Evolutionary conservation across 192 early-diverging fungal species (phyloP), one percentile per base, ranked within the genome.

Genomic region (Coemansia sp.): DNA sequence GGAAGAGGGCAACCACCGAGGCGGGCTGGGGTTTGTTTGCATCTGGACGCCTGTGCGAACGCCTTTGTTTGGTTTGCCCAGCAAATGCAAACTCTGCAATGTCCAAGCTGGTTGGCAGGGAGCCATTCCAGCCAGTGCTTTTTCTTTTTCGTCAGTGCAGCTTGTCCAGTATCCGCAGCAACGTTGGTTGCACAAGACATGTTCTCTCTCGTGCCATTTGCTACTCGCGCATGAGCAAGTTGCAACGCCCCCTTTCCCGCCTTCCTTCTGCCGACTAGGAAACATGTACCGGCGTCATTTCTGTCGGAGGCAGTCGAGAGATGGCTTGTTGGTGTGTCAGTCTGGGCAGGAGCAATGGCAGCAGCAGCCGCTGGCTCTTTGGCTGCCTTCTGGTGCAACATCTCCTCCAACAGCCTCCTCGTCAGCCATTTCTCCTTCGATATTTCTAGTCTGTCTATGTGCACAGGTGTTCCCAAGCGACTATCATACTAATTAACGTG

Each of bases 401-500:
- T n/a, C n/a, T n/a, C n/a, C n/a, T n/a, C n/a, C n/a, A n/a, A n/a
- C n/a, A n/a, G n/a, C n/a, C n/a, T n/a, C n/a, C n/a, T n/a, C n/a
- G n/a, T n/a, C n/a, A n/a, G n/a, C n/a, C n/a, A n/a, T n/a, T n/a
- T n/a, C n/a, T n/a, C n/a, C n/a, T n/a, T n/a, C n/a, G n/a, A n/a
- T n/a, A n/a, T n/a, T n/a, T n/a, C n/a, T n/a, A n/a, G n/a, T n/a
- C n/a, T n/a, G n/a, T n/a, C n/a, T n/a, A n/a, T n/a, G n/a, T n/a
- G n/a, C n/a, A n/a, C n/a, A n/a, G n/a, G n/a, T n/a, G n/a, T n/a
- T n/a, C n/a, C n/a, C n/a, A n/a, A n/a, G n/a, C n/a, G n/a, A n/a
- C n/a, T n/a, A n/a, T n/a, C n/a, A 51, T 32, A 36, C 50, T 51
- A 51, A 51, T 36, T 13, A 51, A 51, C 0, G 8, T 33, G 31